A percentile compares a stretch with the other conserved stretches of the same genome.
Evolutionary conservation across 148 eudicot species (phyloP).

Genomic region (Selenicereus undatus): DNA sequence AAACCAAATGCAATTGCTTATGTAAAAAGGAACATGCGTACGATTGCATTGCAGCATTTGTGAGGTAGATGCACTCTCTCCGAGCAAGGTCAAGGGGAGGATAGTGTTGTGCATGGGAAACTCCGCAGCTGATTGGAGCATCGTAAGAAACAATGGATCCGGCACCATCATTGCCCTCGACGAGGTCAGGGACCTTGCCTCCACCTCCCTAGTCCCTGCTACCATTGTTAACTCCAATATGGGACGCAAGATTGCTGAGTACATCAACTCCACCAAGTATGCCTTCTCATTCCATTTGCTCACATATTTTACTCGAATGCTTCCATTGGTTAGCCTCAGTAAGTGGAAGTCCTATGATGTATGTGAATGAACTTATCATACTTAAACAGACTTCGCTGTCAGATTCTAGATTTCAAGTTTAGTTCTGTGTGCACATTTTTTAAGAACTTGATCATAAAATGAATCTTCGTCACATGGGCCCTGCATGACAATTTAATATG

Average conservation of each 20-base stretch:
- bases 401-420: too few relatives aligned
- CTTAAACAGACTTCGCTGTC: too few relatives aligned
- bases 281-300: neutral
- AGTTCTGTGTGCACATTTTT: too few relatives aligned
- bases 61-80: slow-evolving; percentile 35
- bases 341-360: too few relatives aligned
- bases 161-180: slow-evolving; percentile 48
- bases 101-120: slow-evolving; percentile 46
- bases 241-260: slow-evolving; percentile 40
- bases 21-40: neutral
- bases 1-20: too few relatives aligned
- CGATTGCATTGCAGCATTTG: slow-evolving; percentile 41
- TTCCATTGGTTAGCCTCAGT: too few relatives aligned
- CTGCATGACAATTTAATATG: too few relatives aligned
- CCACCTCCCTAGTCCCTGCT: slow-evolving; percentile 34
- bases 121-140: slow-evolving; percentile 32
- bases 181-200: slow-evolving; percentile 25
- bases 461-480: too few relatives aligned
- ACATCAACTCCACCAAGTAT: slow-evolving; percentile 72
- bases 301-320: neutral
- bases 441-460: too few relatives aligned
- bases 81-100: slow-evolving; percentile 47
- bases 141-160: slow-evolving; percentile 33
- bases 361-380: too few relatives aligned
- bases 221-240: slow-evolving; percentile 23